Conservation (phyloP, 805 yeast genomes). For the Wickerhamomyces pijperi region DNA sequence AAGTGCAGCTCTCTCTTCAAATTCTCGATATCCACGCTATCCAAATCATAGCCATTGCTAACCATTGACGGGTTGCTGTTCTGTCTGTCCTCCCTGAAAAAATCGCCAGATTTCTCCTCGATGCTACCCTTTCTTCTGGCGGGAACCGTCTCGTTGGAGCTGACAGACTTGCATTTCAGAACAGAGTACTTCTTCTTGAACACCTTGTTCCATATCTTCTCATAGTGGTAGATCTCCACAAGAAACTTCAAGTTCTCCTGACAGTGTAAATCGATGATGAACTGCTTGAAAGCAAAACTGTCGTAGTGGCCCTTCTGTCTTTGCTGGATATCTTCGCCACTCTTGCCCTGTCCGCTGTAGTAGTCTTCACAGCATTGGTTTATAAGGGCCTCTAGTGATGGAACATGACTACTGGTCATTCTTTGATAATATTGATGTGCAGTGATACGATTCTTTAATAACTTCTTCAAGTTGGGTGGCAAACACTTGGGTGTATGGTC, state of each 20-base stretch:
- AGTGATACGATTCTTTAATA: too few species aligned
- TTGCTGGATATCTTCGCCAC: neutral
- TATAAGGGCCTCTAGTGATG: constrained; percentile 17
- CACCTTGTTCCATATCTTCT: constrained; percentile 27
- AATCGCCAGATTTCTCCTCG: neutral
- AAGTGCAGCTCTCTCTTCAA: neutral
- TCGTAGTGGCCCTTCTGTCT: constrained; percentile 3
- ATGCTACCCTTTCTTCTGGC: neutral
- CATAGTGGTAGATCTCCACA: constrained; percentile 34
- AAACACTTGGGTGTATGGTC: too few species aligned
- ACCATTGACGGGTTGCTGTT: neutral
- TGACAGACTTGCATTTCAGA: constrained; percentile 19
- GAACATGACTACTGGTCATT: constrained; percentile 3
- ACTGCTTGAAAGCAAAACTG: constrained; percentile 21
- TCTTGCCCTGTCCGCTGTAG: constrained; percentile 4
- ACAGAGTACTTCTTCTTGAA: constrained; percentile 22
- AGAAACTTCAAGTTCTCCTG: constrained; percentile 34
- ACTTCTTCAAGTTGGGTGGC: too few species aligned
- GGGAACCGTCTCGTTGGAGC: neutral
- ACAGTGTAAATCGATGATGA: constrained; percentile 29
- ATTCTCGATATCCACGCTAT: neutral
- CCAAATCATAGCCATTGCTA: neutral
- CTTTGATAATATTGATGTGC: too few species aligned
- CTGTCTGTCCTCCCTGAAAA: neutral
- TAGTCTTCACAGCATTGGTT: constrained; percentile 20